A percentile compares a stretch with the other conserved stretches of the same genome.
phyloP scores from a whole-genome alignment of 2,329 filamentous ascomycete species.

The Colletotrichum sp. region DNA sequence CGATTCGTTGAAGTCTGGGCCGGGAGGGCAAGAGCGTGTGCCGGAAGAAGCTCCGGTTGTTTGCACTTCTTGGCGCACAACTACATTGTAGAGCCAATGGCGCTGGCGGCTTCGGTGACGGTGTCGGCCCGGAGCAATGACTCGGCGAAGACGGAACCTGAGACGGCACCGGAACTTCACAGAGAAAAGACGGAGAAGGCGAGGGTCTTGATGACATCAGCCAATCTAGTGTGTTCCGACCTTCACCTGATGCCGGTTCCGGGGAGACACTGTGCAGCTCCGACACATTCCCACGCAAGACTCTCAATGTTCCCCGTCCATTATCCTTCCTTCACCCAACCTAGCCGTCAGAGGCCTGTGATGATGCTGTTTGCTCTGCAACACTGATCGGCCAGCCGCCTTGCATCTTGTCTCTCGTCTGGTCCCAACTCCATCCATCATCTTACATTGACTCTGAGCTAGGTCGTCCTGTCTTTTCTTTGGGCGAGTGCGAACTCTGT shows the following conservation, averaged over 20 bases:
- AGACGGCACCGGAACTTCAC: not conserved
- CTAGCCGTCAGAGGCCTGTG: not conserved
- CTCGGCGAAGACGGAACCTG: not conserved
- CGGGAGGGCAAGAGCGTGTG: not conserved
- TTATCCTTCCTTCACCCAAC: not conserved
- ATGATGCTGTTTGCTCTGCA: not conserved
- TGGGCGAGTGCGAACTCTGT: not conserved
- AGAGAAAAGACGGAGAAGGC: not conserved
- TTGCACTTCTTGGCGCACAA: not conserved
- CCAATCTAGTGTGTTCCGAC: slow-evolving; percentile 1
- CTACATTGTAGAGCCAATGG: not conserved
- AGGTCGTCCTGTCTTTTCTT: not conserved
- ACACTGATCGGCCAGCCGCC: not conserved
- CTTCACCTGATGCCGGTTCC: not conserved
- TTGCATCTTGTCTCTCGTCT: not conserved
- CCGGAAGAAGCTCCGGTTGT: not conserved
- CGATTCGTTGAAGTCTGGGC: not conserved
- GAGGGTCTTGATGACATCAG: not conserved
- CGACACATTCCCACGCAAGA: not conserved
- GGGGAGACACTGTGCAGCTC: not conserved
- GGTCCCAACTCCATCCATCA: not conserved
- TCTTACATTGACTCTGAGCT: not conserved
- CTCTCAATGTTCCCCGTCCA: not conserved
- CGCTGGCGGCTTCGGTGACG: not conserved
- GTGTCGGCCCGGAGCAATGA: not conserved